A percentile compares a stretch with the other conserved stretches of the same genome.
Conservation (phyloP, 2,329 filamentous ascomycete species). For the Aspergillus neotritici region DNA sequence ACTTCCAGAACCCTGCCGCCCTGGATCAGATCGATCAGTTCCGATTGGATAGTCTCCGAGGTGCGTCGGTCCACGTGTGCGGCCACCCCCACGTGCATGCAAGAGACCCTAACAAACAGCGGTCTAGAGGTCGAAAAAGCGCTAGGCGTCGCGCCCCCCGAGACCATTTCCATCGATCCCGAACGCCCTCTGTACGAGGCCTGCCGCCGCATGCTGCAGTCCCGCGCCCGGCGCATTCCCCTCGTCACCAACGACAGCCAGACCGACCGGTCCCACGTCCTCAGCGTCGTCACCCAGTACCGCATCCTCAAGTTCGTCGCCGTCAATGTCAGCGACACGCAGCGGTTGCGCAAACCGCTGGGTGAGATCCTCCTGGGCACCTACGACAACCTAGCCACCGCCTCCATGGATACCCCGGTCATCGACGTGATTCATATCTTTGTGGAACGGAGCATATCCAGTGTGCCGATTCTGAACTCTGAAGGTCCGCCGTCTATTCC, state of each 20-base stretch:
- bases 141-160: slow-evolving; percentile 81
- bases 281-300: slow-evolving; percentile 97
- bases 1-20: slow-evolving; percentile 92
- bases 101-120: too few relatives aligned
- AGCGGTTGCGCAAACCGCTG: slow-evolving; percentile 80
- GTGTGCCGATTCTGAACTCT: slow-evolving; percentile 83
- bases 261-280: slow-evolving; percentile 83
- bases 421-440: slow-evolving; percentile 92
- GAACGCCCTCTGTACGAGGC: slow-evolving; percentile 89
- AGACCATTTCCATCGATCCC: slow-evolving; percentile 94
- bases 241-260: slow-evolving; percentile 92
- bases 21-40: slow-evolving; percentile 90
- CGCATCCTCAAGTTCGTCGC: slow-evolving; percentile 98
- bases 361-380: slow-evolving; percentile 80
- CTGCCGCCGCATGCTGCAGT: slow-evolving; percentile 88
- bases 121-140: slow-evolving; percentile 86
- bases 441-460: slow-evolving; percentile 89
- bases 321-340: slow-evolving; percentile 85
- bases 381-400: slow-evolving; percentile 73
- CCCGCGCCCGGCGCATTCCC: slow-evolving; percentile 86
- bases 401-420: slow-evolving; percentile 82
- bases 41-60: slow-evolving; percentile 81
- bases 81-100: slow-evolving; percentile 2
- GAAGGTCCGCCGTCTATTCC: slow-evolving; percentile 46
- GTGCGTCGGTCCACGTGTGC: slow-evolving; percentile 44